These are phyloP conservation scores for Lipomyces chichibuensis DNA, from an alignment of 805 yeast genomes.

Conservation along the genomic window DNA sequence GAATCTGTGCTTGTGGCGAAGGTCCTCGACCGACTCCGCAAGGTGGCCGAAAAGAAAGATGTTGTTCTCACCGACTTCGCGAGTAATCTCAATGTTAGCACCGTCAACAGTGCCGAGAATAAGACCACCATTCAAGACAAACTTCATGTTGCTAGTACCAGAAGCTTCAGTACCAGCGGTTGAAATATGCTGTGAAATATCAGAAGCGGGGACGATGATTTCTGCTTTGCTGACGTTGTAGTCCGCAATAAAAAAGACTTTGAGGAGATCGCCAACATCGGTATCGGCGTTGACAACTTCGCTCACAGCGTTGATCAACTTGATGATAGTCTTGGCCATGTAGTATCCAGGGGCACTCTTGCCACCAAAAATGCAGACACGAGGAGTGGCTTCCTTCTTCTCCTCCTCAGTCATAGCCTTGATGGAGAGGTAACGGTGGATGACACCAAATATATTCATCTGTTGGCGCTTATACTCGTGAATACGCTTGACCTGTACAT, in stretches of 20 bases:
- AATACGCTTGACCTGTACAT: conserved; percentile 90
- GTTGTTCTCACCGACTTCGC: conserved; percentile 92
- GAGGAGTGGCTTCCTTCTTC: conserved; percentile 65
- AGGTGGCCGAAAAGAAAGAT: conserved; percentile 90
- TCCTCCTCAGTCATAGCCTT: conserved; percentile 68
- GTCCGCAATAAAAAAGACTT: conserved; percentile 88
- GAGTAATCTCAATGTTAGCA: conserved; percentile 91
- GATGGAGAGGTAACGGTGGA: conserved; percentile 76
- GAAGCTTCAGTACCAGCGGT: conserved; percentile 98
- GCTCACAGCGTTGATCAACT: conserved; percentile 78
- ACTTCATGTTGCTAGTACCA: conserved; percentile 95
- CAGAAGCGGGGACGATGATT: conserved; percentile 85
- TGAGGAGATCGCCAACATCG: conserved; percentile 72
- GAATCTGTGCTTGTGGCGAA: conserved; percentile 73
- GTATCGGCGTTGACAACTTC: conserved; percentile 77
- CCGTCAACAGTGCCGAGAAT: conserved; percentile 96
- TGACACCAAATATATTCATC: conserved; percentile 85
- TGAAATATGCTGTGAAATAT: conserved; percentile 88
- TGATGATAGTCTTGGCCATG: conserved; percentile 89
- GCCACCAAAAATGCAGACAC: conserved; percentile 86
- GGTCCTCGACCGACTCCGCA: conserved; percentile 84
- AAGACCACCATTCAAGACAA: conserved; percentile 90
- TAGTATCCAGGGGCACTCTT: conserved; percentile 98
- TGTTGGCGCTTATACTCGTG: conserved; percentile 97
- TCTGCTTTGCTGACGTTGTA: conserved; percentile 95